phyloP scores from a whole-genome alignment of 441 rosid genomes.

The Bocquillonia castaneifolia region DNA sequence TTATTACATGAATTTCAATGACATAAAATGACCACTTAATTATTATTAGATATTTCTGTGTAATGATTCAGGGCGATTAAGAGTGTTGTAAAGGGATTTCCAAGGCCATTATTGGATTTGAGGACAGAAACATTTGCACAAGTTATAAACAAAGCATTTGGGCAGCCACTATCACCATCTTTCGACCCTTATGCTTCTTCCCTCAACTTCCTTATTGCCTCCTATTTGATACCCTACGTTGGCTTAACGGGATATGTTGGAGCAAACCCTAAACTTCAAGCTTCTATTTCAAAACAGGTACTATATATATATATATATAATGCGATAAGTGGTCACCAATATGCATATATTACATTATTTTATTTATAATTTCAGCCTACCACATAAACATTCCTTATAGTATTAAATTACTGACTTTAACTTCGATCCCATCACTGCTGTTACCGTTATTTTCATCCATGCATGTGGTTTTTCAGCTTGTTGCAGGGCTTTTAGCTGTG shows the following conservation, averaged over 20 bases:
- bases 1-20: no score
- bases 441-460: no score
- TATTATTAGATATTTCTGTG: no score
- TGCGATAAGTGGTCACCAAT: no score
- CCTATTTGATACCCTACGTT: constrained; percentile 69
- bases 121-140: constrained; percentile 52
- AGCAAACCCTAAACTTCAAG: constrained; percentile 56
- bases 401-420: no score
- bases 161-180: constrained; percentile 46
- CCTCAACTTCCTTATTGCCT: constrained; percentile 67
- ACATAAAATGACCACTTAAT: no score
- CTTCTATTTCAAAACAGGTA: constrained; percentile 46
- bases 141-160: constrained; percentile 56
- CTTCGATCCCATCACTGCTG: no score
- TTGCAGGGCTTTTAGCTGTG: constrained; percentile 71
- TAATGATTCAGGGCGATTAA: constrained; percentile 77
- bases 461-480: constrained; percentile 39
- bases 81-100: constrained; percentile 57
- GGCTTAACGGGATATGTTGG: constrained; percentile 85
- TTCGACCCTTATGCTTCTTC: constrained; percentile 65
- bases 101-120: constrained; percentile 75
- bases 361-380: no score
- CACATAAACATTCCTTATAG: no score
- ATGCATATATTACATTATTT: no score
- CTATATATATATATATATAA: no score